Base-by-base conservation (phyloP, 495 filamentous ascomycete species). In the Aspergillus egyptiacus region DNA sequence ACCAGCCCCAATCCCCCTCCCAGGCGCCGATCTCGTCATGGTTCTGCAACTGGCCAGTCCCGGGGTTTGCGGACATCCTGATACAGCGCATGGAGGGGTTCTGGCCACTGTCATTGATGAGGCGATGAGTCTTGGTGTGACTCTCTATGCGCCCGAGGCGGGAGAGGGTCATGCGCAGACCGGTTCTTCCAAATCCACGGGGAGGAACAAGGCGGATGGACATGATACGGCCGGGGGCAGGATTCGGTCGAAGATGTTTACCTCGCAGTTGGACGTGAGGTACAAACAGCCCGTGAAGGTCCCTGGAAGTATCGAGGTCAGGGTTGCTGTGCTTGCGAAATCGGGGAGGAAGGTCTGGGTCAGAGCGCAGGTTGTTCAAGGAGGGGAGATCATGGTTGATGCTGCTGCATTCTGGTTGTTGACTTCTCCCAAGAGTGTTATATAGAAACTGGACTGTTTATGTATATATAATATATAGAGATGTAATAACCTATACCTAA, bases 51-150 rank as follows among this genome's bases (percentile, higher is more conserved):
- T 74, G 3, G 53, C 55, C 1, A 57, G 54, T 10, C 62, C 69
- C 3, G 71, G 71, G 1, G 37, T 74, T 0, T 62, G 61, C 22
- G 71, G 71, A 0, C 68, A 73, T 47, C 67, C 71, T 11, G 49
- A 38, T 0, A 71, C 64, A 1, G 67, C 60, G 19, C 71, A 74
- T 49, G 71, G 71, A 0, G 71, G 71, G 6, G 52, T 91, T 10
- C 62, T 88, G 25, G 85, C 84, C 1, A 87, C 84, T 1, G 56
- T 88, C 23, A 80, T 88, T 52, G 87, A 89, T 65, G 82, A 83
- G 65, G 72, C 75, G 10, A 71, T 73, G 68, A 69, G 61, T 5
- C 42, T 67, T 15, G 63, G 65, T 23, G 61, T 72, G 9, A 57
- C 61, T 17, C 48, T 64, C 23, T 66, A 72, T 58, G 46, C 41